Percentiles rank a stretch among this genome's conserved stretches.
phyloP scores from a whole-genome alignment of 2,329 filamentous ascomycete genomes.

The Nemania sp. region DNA sequence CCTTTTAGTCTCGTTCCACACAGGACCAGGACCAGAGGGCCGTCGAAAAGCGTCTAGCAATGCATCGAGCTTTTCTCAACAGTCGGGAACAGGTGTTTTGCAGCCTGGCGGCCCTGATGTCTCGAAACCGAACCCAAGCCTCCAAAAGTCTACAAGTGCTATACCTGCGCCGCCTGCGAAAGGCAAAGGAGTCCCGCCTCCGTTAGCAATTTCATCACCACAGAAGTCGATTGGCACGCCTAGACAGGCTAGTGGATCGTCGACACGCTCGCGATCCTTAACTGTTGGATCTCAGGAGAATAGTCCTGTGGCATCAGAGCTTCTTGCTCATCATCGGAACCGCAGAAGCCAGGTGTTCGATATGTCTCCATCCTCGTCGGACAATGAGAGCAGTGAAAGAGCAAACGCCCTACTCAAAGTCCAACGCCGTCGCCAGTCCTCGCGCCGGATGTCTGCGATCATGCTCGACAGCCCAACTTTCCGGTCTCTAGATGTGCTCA shows the following conservation, averaged over 20 bases:
- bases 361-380: constrained; percentile 95
- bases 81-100: constrained; percentile 72
- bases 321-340: constrained; percentile 83
- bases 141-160: constrained; percentile 71
- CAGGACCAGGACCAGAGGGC: constrained; percentile 80
- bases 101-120: constrained; percentile 80
- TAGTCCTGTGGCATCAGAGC: constrained; percentile 76
- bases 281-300: constrained; percentile 96
- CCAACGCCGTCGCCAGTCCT: constrained; percentile 93
- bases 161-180: constrained; percentile 69
- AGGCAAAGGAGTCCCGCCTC: constrained; percentile 62
- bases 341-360: constrained; percentile 95
- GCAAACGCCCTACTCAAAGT: constrained; percentile 91
- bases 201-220: constrained; percentile 69
- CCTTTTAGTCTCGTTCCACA: constrained; percentile 95
- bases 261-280: constrained; percentile 83
- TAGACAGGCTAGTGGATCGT: constrained; percentile 69
- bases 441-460: constrained; percentile 92
- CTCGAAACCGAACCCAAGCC: constrained; percentile 69
- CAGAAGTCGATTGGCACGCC: constrained; percentile 72
- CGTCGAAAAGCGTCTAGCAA: constrained; percentile 93
- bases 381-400: constrained; percentile 89
- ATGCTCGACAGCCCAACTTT: constrained; percentile 88
- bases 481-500: constrained; percentile 90
- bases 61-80: constrained; percentile 84